Base-by-base conservation (phyloP, 768 basidiomycete genomes). In the Kwoniella heveanensis region DNA sequence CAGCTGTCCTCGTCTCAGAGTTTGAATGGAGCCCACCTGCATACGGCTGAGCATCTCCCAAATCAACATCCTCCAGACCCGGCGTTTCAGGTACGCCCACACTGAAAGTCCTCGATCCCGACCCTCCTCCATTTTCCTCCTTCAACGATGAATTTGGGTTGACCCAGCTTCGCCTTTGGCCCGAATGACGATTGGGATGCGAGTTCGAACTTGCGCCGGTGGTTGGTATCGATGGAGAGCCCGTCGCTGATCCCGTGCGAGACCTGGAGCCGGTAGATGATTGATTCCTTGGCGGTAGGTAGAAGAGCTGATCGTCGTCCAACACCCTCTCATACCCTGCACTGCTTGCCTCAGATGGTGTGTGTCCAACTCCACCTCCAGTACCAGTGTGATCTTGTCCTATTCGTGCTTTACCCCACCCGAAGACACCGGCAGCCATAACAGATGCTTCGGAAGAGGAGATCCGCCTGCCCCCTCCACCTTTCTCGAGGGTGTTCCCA, bases 401-500 rank as follows among this genome's bases (percentile, higher is more conserved):
- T 32, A 32, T 22, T 55, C 37, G n/a, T 19, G 44, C 32, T 56
- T 48, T 54, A 32, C 54, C 29, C 27, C 52, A 22, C 8, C 54
- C 47, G 13, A 49, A 19, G 13, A 52, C 15, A 39, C 47, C 58
- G 19, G 58, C 58, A 26, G 58, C 58, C 19, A 32, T 24, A 19
- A 32, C 60, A 4, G 47, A 21, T 7, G 60, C 44, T 9, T 51
- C 53, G 3, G 53, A 44, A 9, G 60, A 62, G 30, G 56, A 62
- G 6, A 62, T 49, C 24, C 60, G 24, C 30, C 46, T 57, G 26
- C 62, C 55, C 13, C 56, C 56, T 5, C 32, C 21, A 2, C 62
- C 62, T 30, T 65, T 64, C 52, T 68, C 67, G 9, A 68, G 32
- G 4, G 63, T 68, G 52, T 65, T 68, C 15, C 67, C 67, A 62